Evolutionary conservation across 495 filamentous ascomycete species (phyloP).

Genomic region (Clavariopsis aquatica): DNA sequence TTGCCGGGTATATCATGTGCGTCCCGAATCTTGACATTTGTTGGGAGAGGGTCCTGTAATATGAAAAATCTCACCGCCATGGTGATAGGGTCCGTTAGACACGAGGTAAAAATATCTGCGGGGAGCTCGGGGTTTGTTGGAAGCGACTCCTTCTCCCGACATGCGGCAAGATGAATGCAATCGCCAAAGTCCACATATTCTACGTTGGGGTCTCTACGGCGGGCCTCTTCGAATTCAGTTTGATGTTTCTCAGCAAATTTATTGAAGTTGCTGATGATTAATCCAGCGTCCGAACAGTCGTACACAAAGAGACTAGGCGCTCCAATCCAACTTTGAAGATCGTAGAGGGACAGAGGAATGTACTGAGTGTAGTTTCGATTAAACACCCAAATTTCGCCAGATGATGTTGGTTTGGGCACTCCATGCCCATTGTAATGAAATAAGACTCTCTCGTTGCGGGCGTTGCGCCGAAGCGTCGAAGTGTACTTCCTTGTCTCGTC

Average conservation of each 20-base stretch:
- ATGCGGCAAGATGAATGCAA: conserved; percentile 92
- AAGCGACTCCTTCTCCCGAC: conserved; percentile 82
- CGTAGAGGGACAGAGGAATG: conserved; percentile 94
- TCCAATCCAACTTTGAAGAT: conserved; percentile 93
- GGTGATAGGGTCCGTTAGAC: conserved; percentile 93
- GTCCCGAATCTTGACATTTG: conserved; percentile 71
- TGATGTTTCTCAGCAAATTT: conserved; percentile 93
- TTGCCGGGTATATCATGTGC: conserved; percentile 80
- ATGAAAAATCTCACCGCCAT: conserved; percentile 95
- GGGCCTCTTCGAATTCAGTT: conserved; percentile 72
- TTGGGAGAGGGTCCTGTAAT: conserved; percentile 83
- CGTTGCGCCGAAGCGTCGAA: conserved; percentile 80
- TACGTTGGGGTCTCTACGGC: conserved; percentile 70
- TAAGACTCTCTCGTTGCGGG: conserved; percentile 90
- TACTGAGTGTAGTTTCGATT: conserved; percentile 99
- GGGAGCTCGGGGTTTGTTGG: conserved; percentile 96
- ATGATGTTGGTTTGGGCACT: conserved; percentile 93
- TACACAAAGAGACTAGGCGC: conserved; percentile 96
- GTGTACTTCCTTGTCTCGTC: conserved; percentile 97
- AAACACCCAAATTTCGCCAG: conserved; percentile 99
- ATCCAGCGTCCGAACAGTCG: conserved; percentile 93
- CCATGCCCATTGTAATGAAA: conserved; percentile 99
- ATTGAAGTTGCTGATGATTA: conserved; percentile 92
- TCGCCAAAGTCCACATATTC: conserved; percentile 68
- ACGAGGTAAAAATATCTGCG: conserved; percentile 94